Evolutionary conservation across 345 rosid genomes (phyloP).

Genomic region (Nephelium lappaceum): DNA sequence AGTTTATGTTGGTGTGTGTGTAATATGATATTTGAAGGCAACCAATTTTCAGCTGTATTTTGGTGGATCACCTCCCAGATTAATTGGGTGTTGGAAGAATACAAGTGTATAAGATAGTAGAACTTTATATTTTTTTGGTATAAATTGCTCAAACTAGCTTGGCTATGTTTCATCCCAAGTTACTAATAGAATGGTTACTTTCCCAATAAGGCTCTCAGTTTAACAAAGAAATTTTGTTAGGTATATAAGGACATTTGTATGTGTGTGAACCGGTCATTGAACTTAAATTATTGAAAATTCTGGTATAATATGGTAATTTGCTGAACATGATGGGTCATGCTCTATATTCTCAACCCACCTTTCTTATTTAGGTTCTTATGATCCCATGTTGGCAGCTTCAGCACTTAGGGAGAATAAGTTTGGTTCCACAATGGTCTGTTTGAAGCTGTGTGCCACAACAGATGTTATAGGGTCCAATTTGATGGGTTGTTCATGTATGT

Average conservation of each 20-base stretch:
- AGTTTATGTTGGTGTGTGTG: not conserved
- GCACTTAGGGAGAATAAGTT: not conserved
- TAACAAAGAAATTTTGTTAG: not conserved
- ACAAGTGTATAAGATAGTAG: not conserved
- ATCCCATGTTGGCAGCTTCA: slow-evolving; percentile 3
- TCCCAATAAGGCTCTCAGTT: not conserved
- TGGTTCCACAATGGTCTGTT: not conserved
- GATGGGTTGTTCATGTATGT: not conserved
- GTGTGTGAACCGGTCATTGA: not conserved
- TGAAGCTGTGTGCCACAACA: not conserved
- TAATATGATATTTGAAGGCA: not conserved
- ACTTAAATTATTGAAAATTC: not conserved
- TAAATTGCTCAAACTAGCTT: not conserved
- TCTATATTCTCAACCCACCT: not conserved
- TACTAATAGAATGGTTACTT: too few relatives aligned
- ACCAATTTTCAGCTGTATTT: not conserved
- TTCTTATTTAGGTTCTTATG: not conserved
- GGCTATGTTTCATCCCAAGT: not conserved
- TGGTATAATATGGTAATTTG: not conserved
- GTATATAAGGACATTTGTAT: not conserved
- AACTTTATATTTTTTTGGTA: not conserved
- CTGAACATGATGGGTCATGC: not conserved
- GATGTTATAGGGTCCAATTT: not conserved
- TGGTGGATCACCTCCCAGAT: not conserved
- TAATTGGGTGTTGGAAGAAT: not conserved